These are phyloP conservation scores for Brassica nigra DNA, from an alignment of 345 rosid genomes.

Conservation along the genomic window DNA sequence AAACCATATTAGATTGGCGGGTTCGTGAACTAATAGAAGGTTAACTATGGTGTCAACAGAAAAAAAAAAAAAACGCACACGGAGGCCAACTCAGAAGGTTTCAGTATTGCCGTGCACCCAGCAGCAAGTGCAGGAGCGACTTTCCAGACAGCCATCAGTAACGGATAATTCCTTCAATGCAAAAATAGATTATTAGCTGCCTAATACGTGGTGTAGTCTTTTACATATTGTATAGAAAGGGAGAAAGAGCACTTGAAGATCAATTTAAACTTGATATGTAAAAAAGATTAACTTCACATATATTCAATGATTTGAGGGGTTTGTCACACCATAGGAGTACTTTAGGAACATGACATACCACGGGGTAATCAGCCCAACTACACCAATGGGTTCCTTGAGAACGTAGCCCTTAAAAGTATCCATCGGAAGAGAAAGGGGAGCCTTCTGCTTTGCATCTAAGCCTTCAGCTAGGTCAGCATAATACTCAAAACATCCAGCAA, in stretches of 20 bases:
- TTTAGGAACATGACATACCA: conserved; percentile 56
- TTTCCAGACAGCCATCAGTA: conserved; percentile 95
- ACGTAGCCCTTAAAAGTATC: conserved; percentile 73
- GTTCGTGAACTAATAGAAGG: background rate
- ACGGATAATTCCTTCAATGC: conserved; percentile 86
- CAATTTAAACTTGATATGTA: conserved; percentile 5
- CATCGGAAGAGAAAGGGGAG: conserved; percentile 85
- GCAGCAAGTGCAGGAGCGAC: conserved; percentile 99
- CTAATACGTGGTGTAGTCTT: background rate
- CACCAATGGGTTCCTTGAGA: conserved; percentile 92
- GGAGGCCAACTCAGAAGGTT: conserved; percentile 89
- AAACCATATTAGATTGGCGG: conserved; percentile 20
- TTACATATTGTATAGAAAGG: background rate
- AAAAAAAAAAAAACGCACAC: conserved; percentile 52
- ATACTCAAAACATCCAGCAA: conserved; percentile 93
- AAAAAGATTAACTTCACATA: conserved; percentile 1
- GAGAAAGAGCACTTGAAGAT: conserved; percentile 1
- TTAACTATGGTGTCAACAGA: conserved; percentile 3
- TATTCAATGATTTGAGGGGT: conserved; percentile 1
- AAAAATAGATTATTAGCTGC: conserved; percentile 24
- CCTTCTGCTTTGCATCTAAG: conserved; percentile 83
- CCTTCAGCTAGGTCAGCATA: conserved; percentile 97
- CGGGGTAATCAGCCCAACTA: conserved; percentile 92
- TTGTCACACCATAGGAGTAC: conserved; percentile 2
- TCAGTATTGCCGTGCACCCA: conserved; percentile 88